These are phyloP conservation scores for Phialophora macrospora DNA, from an alignment of 2,329 filamentous ascomycete genomes.

Conservation along the genomic window DNA sequence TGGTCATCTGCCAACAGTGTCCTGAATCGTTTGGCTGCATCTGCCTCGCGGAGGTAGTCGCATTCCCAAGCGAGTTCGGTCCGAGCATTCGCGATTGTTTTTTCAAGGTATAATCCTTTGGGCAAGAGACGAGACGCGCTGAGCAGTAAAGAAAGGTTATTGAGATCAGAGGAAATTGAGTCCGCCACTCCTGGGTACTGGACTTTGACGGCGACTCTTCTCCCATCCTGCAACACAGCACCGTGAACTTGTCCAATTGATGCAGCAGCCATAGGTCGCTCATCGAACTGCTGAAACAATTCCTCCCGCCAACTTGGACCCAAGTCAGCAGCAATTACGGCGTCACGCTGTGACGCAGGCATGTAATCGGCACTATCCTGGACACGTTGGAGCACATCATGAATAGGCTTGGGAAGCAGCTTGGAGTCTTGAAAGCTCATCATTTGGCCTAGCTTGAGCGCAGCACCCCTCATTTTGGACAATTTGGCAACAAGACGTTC, in stretches of 20 bases:
- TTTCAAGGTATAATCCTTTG: slow-evolving; percentile 90
- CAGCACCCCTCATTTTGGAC: slow-evolving; percentile 93
- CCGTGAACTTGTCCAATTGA: slow-evolving; percentile 97
- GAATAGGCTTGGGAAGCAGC: slow-evolving; percentile 85
- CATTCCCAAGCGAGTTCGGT: slow-evolving; percentile 96
- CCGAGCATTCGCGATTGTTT: slow-evolving; percentile 94
- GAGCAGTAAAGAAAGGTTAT: slow-evolving; percentile 87
- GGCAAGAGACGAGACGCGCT: slow-evolving; percentile 89
- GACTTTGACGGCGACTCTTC: slow-evolving; percentile 88
- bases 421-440: slow-evolving; percentile 98
- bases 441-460: slow-evolving; percentile 97
- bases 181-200: slow-evolving; percentile 96
- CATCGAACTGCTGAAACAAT: slow-evolving; percentile 82
- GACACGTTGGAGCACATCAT: slow-evolving; percentile 88
- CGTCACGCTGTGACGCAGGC: slow-evolving; percentile 89
- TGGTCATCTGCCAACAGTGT: slow-evolving; percentile 75
- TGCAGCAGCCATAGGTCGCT: slow-evolving; percentile 89
- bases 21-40: slow-evolving; percentile 76
- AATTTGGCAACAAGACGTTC: slow-evolving; percentile 90
- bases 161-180: slow-evolving; percentile 95
- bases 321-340: slow-evolving; percentile 77
- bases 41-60: slow-evolving; percentile 88
- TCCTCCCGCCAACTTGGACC: slow-evolving; percentile 82
- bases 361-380: slow-evolving; percentile 98
- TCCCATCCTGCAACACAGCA: slow-evolving; percentile 75